Evolutionary conservation across 768 basidiomycete species (phyloP), one percentile per base, ranked within the genome.

Genomic region (Neoboletus brunneissimus): DNA sequence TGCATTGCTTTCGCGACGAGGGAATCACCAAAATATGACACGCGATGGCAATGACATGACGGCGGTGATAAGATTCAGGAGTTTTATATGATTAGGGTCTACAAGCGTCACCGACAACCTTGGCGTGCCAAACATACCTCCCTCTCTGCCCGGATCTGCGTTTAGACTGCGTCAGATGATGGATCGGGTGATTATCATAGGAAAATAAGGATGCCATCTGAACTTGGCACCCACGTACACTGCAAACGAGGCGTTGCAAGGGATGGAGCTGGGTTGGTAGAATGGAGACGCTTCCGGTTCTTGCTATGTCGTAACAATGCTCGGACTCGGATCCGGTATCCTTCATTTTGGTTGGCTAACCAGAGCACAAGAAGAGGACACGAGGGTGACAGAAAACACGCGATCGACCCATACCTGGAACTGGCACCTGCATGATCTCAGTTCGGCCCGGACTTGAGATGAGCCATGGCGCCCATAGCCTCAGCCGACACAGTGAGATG

Each of bases 81-180:
- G 11, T 7, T 38, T 31, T 18, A 43, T 9, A 29, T 32, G 7
- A 25, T 54, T 29, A 27, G 23, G 27, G 52, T 23, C 22, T 12
- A 23, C 29, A 32, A 2, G 37, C 55, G 34, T 34, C n/a, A 27
- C 51, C 31, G 12, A 48, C n/a, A 3, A 16, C 5, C n/a, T n/a
- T 9, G 8, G n/a, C 38, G n/a, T 11, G 32, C 10, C 20, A 20
- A 44, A 16, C 11, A 15, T 54, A 1, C 5, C 27, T 72, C 56
- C 70, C n/a, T 73, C 53, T 73, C 68, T 44, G 74, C 54, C 69
- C 63, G 20, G n/a, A 74, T 6, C 75, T 35, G 25, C n/a, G 15
- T 27, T 27, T 20, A 50, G 37, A 27, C 23, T 2, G 47, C 15
- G 15, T 34, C 37, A 8, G 37, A 38, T 12, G 23, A 5, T 25